A percentile compares a stretch with the other conserved stretches of the same genome.
phyloP scores from a whole-genome alignment of 805 yeast species.

The Cyberlindnera amylophila region DNA sequence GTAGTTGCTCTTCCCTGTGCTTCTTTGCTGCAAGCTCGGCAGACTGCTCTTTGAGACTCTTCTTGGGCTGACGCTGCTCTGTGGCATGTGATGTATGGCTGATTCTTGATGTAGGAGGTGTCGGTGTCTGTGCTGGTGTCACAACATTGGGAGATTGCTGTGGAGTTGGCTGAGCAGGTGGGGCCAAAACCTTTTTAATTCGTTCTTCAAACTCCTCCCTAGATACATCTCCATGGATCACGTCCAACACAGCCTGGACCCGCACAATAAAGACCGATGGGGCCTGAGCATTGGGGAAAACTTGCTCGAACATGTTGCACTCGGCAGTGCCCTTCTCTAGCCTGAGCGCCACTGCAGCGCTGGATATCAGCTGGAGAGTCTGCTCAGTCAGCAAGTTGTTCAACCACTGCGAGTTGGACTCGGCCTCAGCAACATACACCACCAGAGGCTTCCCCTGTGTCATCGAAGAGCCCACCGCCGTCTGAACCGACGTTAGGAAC shows the following conservation, averaged over 20 bases:
- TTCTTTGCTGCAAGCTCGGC: slow-evolving; percentile 36
- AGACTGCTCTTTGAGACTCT: slow-evolving; percentile 38
- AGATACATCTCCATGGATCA: slow-evolving; percentile 34
- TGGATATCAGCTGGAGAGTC: slow-evolving; percentile 16
- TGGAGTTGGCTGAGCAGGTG: neutral
- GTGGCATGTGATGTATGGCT: slow-evolving; percentile 3
- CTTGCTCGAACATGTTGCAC: slow-evolving; percentile 45
- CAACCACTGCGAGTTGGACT: slow-evolving; percentile 21
- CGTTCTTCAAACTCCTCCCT: slow-evolving; percentile 28
- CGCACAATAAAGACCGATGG: slow-evolving; percentile 59
- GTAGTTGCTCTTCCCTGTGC: slow-evolving; percentile 36
- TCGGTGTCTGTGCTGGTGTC: slow-evolving; percentile 7
- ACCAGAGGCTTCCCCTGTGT: slow-evolving; percentile 35
- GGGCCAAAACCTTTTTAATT: slow-evolving; percentile 17
- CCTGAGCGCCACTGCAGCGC: slow-evolving; percentile 38
- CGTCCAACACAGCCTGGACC: slow-evolving; percentile 43
- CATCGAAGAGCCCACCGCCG: slow-evolving; percentile 39
- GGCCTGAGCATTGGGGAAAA: slow-evolving; percentile 46
- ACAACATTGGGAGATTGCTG: slow-evolving; percentile 3
- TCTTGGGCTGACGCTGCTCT: slow-evolving; percentile 8
- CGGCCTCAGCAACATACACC: slow-evolving; percentile 32
- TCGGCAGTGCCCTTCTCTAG: slow-evolving; percentile 40
- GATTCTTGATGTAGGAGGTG: slow-evolving; percentile 13
- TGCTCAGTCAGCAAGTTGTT: slow-evolving; percentile 17
- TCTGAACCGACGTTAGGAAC: slow-evolving; percentile 30